phyloP scores from a whole-genome alignment of 2,329 filamentous ascomycete genomes.

The Beauveria bassiana region DNA sequence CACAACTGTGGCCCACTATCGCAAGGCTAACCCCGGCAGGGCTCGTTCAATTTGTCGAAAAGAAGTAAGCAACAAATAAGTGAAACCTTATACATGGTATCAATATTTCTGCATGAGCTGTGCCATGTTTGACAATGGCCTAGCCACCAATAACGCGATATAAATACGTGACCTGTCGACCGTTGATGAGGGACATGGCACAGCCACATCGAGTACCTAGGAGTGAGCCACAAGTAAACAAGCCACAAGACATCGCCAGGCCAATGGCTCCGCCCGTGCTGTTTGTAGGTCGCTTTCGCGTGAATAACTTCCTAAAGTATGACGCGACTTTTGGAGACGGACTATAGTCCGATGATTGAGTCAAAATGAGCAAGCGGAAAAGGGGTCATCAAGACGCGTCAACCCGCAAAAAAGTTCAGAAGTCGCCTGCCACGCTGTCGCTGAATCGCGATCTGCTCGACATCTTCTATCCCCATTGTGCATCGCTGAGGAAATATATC shows the following conservation, averaged over 20 bases:
- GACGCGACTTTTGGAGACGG: not conserved
- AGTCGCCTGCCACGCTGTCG: slow-evolving; percentile 8
- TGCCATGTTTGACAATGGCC: no score
- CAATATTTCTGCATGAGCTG: not conserved
- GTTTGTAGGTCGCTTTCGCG: not conserved
- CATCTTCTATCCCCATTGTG: slow-evolving; percentile 58
- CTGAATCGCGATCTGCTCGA: slow-evolving; percentile 56
- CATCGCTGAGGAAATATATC: slow-evolving; percentile 64
- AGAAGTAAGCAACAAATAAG: no score
- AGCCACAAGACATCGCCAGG: not conserved
- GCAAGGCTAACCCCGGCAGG: no score
- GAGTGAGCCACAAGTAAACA: not conserved
- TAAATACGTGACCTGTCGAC: no score
- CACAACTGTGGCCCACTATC: not conserved
- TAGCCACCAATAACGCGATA: not conserved
- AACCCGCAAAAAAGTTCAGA: slow-evolving; percentile 11
- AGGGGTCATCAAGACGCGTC: slow-evolving; percentile 17
- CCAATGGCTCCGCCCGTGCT: not conserved
- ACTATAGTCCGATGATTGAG: not conserved
- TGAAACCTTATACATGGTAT: no score
- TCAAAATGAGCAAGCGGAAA: slow-evolving; percentile 8
- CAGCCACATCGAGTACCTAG: not conserved
- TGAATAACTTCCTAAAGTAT: not conserved
- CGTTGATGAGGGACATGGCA: not conserved
- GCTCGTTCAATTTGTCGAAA: no score